Conservation (phyloP, 2,329 filamentous ascomycete genomes). For the Tolypocladium album region DNA sequence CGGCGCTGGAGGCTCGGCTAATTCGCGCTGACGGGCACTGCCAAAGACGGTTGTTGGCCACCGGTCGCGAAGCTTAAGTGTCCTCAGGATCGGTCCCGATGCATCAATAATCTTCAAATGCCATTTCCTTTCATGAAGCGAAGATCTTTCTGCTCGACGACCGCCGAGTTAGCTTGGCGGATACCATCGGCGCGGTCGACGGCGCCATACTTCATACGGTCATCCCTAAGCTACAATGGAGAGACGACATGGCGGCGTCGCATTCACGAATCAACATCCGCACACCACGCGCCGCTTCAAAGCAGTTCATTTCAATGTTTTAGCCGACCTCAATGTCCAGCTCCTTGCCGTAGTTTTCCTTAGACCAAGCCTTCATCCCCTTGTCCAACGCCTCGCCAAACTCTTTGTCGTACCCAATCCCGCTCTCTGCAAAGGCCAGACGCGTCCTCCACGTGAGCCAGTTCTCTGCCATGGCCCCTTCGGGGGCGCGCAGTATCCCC, state of each 20-base stretch:
- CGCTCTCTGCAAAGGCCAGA: slow-evolving; percentile 21
- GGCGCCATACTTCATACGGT: background rate
- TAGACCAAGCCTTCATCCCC: slow-evolving; percentile 27
- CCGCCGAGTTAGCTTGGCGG: background rate
- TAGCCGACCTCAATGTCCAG: slow-evolving; percentile 12
- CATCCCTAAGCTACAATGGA: too few species aligned
- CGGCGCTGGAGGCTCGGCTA: background rate
- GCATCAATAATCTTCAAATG: too few species aligned
- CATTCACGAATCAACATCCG: background rate
- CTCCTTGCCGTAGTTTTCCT: slow-evolving; percentile 21
- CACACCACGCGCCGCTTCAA: too few species aligned
- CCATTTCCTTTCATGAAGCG: background rate
- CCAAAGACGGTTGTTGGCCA: background rate
- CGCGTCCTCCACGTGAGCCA: slow-evolving; percentile 36
- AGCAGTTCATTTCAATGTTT: background rate
- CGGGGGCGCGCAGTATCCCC: slow-evolving; percentile 32
- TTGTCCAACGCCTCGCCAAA: slow-evolving; percentile 23
- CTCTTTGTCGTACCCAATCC: slow-evolving; percentile 22
- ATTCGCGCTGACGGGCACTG: background rate
- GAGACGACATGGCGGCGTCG: background rate
- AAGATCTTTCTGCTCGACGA: background rate
- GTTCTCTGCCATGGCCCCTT: slow-evolving; percentile 29
- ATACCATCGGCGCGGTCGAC: background rate
- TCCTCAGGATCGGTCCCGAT: background rate
- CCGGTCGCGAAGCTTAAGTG: background rate